These are phyloP conservation scores for Candida michaelii DNA, from an alignment of 805 yeast genomes.

Conservation along the genomic window DNA sequence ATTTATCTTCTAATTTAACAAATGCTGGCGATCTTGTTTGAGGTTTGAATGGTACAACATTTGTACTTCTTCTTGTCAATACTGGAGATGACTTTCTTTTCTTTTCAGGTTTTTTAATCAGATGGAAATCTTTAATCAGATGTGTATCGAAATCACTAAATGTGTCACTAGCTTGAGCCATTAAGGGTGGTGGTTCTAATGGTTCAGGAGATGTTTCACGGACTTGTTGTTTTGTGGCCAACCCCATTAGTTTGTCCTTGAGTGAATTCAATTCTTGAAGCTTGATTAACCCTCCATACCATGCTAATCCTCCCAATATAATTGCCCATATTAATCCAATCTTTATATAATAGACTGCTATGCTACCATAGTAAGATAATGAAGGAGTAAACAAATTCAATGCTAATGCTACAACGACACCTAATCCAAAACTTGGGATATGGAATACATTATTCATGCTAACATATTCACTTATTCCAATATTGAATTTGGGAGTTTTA, in stretches of 20 bases:
- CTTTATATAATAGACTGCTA: slow-evolving; percentile 21
- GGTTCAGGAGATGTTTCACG: background rate
- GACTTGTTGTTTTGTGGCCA: no score
- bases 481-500: background rate
- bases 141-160: slow-evolving; percentile 1
- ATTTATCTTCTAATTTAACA: slow-evolving; percentile 1
- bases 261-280: slow-evolving; percentile 8
- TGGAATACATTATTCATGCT: slow-evolving; percentile 4
- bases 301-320: slow-evolving; percentile 22
- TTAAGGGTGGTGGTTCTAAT: slow-evolving; percentile 10
- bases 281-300: slow-evolving; percentile 31
- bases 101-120: slow-evolving; percentile 2
- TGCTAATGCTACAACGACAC: slow-evolving; percentile 18
- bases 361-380: slow-evolving; percentile 20
- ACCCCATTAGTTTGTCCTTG: background rate
- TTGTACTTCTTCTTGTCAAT: slow-evolving; percentile 18
- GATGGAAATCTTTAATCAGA: background rate
- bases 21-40: slow-evolving; percentile 8
- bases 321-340: slow-evolving; percentile 25
- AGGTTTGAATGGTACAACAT: slow-evolving; percentile 23
- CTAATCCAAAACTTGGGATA: no score
- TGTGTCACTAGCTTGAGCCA: slow-evolving; percentile 12
- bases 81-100: slow-evolving; percentile 14
- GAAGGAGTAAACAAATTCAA: slow-evolving; percentile 23
- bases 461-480: background rate